A percentile compares a stretch with the other conserved stretches of the same genome.
Evolutionary conservation across 1,284 basidiomycete species (phyloP).

Genomic region (Tetrapyrgos nigripes): DNA sequence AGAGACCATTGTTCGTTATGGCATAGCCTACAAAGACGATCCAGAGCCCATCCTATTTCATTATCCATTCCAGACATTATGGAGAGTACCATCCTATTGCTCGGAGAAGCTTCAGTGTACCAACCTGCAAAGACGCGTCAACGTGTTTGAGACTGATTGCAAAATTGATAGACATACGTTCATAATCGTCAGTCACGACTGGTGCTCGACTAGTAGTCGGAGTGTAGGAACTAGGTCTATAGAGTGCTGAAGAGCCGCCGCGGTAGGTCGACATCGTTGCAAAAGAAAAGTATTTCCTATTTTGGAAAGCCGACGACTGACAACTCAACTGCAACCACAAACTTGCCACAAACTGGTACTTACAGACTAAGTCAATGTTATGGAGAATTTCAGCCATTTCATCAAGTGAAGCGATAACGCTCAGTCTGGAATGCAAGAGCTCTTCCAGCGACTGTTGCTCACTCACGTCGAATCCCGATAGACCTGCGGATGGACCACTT

Average conservation of each 20-base stretch:
- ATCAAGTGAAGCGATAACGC: no score
- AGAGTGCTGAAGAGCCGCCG: background rate
- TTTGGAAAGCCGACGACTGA: background rate
- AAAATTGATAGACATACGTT: conserved; percentile 53
- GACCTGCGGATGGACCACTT: no score
- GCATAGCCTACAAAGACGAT: conserved; percentile 78
- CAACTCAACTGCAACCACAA: no score
- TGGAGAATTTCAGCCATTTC: no score
- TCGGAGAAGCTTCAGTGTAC: conserved; percentile 76
- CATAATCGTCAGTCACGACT: conserved; percentile 75
- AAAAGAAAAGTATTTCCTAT: background rate
- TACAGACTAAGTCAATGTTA: no score
- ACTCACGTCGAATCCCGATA: no score
- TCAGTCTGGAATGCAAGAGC: no score
- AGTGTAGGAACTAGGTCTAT: background rate
- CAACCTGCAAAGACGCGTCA: conserved; percentile 61
- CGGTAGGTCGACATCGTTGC: background rate
- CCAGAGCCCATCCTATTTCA: conserved; percentile 84
- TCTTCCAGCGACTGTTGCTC: no score
- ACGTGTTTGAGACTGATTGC: conserved; percentile 1
- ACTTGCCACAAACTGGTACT: no score
- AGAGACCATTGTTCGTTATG: conserved; percentile 77
- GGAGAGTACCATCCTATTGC: conserved; percentile 83
- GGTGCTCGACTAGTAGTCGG: conserved; percentile 28
- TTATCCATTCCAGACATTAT: conserved; percentile 76